Evolutionary conservation across 179 eudicot genomes (phyloP).

Genomic region (Spergularia azorica): DNA sequence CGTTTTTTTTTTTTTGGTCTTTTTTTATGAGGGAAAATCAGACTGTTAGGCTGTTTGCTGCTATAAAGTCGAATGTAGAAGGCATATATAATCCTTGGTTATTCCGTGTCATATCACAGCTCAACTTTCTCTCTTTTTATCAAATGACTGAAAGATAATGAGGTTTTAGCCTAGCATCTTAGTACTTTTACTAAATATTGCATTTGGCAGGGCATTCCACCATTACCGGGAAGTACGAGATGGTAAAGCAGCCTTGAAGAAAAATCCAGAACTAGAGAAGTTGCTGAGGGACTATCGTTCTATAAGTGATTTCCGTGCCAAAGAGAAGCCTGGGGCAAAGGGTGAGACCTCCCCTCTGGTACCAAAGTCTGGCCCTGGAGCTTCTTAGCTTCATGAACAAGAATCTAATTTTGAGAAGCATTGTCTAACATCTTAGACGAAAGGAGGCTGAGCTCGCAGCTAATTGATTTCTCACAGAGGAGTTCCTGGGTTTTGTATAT

Average conservation of each 20-base stretch:
- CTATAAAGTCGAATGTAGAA: not conserved
- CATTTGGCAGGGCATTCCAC: constrained; percentile 80
- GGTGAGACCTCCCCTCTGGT: constrained; percentile 24
- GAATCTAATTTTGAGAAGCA: constrained; percentile 24
- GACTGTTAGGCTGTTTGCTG: not conserved
- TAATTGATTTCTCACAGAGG: constrained; percentile 6
- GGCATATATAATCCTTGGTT: too few species aligned
- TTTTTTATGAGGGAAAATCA: too few species aligned
- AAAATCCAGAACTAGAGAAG: constrained; percentile 62
- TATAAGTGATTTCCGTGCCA: constrained; percentile 69
- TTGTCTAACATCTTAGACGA: constrained; percentile 25
- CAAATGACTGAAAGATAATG: too few species aligned
- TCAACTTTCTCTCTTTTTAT: too few species aligned
- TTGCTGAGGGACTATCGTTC: constrained; percentile 64
- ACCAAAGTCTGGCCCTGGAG: constrained; percentile 6
- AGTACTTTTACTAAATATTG: constrained; percentile 6
- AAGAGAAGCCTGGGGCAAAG: constrained; percentile 35
- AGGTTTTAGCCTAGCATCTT: not conserved
- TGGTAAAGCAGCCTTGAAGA: constrained; percentile 56
- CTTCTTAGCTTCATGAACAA: not conserved
- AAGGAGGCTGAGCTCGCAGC: constrained; percentile 18
- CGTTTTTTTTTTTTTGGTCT: too few species aligned
- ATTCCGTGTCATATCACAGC: too few species aligned
- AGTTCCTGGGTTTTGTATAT: constrained; percentile 23
- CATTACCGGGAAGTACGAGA: constrained; percentile 64